Percentiles rank a stretch among this genome's conserved stretches.
These are phyloP conservation scores for Orbilia oligospora DNA, from an alignment of 2,329 filamentous ascomycete species.

Conservation along the genomic window DNA sequence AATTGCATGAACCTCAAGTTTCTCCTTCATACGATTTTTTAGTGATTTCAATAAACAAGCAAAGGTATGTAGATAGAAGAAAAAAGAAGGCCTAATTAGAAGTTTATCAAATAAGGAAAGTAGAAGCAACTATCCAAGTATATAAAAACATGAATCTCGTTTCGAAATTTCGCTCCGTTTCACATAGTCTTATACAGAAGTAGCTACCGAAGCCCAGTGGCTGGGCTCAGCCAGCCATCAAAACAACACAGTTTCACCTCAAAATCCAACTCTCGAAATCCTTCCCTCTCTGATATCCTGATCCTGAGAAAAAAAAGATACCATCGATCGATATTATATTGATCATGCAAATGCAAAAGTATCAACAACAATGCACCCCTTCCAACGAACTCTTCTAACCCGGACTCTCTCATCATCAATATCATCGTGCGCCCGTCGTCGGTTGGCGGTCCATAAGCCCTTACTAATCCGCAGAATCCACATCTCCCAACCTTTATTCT, in stretches of 20 bases:
- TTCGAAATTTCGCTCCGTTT: neutral
- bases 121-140: neutral
- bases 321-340: no score
- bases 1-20: no score
- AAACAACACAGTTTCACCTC: conserved; percentile 16
- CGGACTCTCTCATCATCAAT: neutral
- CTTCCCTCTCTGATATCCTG: neutral
- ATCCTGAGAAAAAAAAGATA: neutral
- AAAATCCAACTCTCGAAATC: conserved; percentile 3
- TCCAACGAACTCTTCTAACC: conserved; percentile 2
- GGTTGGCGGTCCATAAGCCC: neutral
- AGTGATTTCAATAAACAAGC: no score
- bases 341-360: no score
- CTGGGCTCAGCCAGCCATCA: no score
- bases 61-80: no score
- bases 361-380: neutral
- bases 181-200: conserved; percentile 2
- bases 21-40: no score
- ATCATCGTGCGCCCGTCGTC: neutral
- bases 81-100: no score
- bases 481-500: neutral
- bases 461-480: neutral
- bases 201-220: no score
- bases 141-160: neutral
- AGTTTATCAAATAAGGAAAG: conserved; percentile 2